phyloP scores from a whole-genome alignment of 371 early-diverging fungal species.

The Funneliformis caledonium region DNA sequence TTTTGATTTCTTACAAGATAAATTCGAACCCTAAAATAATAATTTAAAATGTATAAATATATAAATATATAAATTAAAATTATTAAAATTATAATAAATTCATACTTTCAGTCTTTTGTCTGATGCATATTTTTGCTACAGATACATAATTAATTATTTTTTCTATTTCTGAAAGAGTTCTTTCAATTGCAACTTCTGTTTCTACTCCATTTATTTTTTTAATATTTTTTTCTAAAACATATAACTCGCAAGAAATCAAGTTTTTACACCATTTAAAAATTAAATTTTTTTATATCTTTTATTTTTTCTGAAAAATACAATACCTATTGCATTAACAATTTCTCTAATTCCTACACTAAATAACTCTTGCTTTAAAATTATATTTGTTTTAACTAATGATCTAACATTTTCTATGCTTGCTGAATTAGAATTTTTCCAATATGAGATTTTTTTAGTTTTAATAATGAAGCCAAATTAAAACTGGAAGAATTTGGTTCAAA shows the following conservation, averaged over 20 bases:
- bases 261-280: not conserved
- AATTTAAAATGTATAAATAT: too few species aligned
- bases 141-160: not conserved
- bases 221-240: not conserved
- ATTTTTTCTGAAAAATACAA: not conserved
- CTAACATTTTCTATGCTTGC: too few species aligned
- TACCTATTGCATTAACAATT: not conserved
- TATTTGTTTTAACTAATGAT: too few species aligned
- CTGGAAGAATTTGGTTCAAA: too few species aligned
- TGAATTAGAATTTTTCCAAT: too few species aligned
- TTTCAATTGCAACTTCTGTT: not conserved
- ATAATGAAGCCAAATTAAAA: too few species aligned
- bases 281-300: not conserved
- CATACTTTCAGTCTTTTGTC: not conserved
- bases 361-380: too few species aligned
- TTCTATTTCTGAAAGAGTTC: not conserved
- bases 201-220: not conserved
- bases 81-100: too few species aligned
- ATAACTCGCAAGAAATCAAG: not conserved
- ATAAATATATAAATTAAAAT: too few species aligned
- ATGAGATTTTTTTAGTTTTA: too few species aligned
- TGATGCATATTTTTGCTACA: not conserved
- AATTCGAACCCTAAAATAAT: too few species aligned
- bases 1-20: not conserved
- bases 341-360: not conserved